Base-by-base conservation (phyloP, 2,329 filamentous ascomycete genomes). In the Fusarium nurragi region DNA sequence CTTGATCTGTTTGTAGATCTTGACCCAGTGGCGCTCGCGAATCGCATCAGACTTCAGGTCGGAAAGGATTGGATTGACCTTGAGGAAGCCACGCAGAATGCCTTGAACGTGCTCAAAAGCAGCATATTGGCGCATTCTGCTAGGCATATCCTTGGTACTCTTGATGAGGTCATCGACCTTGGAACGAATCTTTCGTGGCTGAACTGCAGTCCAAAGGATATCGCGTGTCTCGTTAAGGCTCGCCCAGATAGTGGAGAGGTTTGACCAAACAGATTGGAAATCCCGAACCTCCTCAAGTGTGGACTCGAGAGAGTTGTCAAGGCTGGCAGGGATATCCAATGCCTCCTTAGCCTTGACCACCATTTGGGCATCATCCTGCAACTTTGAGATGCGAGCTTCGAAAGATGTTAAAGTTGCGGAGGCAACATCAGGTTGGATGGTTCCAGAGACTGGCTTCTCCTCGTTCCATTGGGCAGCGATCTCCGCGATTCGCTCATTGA, bases 111-210 rank as follows among this genome's bases (percentile, higher is more conserved):
- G 94, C 77, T 99, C 96, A 75, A 99, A 99, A n/a, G 96, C 96
- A 70, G 96, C 94, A 77, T 99, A 99, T 74, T 99, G 96, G 60
- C 96, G 90, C 94, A 99, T 98, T 59, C 95, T 90, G 78, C 93
- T 97, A 0, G 96, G 95, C 95, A 99, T 98, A 64, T 98, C 94
- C 80, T 97, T 98, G 32, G 94, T 98, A 86, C 97, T 97, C 82
- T 97, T 97, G 76, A 98, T 92, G 50, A 98, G 85, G 44, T 90
- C 90, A 73, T 99, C 94, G 47, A 99, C 89, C 63, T 92, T 91
- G 70, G 91, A 87, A 34, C 95, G 88, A 57, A 99, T 88, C 79
- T 98, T 99, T 65, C 95, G 88, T 10, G 96, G 94, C 74, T 98
- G 93, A 2, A 99, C 91, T 73, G 92, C 97, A 54, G 90, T 96